These are phyloP conservation scores for Westerdykella aurantiaca DNA, from an alignment of 2,329 filamentous ascomycete genomes.

Conservation along the genomic window DNA sequence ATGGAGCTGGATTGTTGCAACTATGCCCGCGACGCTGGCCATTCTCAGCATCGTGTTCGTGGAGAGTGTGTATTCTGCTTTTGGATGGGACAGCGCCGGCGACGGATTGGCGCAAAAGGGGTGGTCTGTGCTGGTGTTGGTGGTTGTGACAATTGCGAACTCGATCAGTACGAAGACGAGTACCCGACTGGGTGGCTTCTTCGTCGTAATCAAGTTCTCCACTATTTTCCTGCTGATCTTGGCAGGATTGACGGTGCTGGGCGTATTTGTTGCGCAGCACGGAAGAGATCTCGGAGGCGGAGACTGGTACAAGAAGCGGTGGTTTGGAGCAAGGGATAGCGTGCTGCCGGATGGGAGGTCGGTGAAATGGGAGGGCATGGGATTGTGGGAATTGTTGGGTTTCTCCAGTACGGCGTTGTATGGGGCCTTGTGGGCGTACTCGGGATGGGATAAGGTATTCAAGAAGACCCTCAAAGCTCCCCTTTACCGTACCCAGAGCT, in stretches of 20 bases:
- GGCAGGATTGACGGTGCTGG: constrained; percentile 30
- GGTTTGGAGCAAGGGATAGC: constrained; percentile 29
- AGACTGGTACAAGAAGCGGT: constrained; percentile 30
- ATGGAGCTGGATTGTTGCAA: constrained; percentile 61
- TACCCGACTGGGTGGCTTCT: constrained; percentile 36
- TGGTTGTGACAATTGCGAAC: constrained; percentile 38
- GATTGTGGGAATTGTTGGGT: constrained; percentile 54
- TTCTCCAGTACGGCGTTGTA: constrained; percentile 55
- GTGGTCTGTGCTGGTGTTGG: constrained; percentile 35
- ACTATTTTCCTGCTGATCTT: constrained; percentile 33
- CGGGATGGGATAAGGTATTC: constrained; percentile 34
- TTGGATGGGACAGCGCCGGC: constrained; percentile 53
- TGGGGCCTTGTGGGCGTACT: constrained; percentile 33
- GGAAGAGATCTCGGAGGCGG: constrained; percentile 25
- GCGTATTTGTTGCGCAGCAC: constrained; percentile 19
- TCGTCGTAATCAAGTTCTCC: constrained; percentile 33
- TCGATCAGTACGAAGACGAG: constrained; percentile 42
- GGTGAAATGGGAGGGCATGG: constrained; percentile 37
- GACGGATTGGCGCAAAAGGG: constrained; percentile 36
- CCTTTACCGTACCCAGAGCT: not conserved
- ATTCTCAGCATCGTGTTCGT: constrained; percentile 60
- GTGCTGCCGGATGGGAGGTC: constrained; percentile 22
- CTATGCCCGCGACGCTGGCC: constrained; percentile 60
- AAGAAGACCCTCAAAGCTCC: not conserved
- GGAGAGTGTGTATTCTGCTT: constrained; percentile 41